Evolutionary conservation across 169 alveolate species (phyloP), one percentile per base, ranked within the genome.

Genomic region (Cryptosporidium muris): DNA sequence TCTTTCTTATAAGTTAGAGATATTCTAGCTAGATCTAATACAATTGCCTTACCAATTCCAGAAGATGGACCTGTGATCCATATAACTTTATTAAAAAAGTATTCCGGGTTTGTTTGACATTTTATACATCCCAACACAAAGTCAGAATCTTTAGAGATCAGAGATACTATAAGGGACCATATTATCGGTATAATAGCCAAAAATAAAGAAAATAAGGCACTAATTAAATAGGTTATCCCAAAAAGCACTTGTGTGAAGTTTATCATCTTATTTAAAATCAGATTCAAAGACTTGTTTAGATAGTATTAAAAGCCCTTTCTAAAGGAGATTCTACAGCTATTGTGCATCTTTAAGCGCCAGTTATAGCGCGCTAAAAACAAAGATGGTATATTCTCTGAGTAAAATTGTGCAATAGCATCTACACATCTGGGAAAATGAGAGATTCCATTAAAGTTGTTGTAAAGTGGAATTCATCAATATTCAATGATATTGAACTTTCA

Each of bases 401-500:
- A 63, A 63, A 74, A 3, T 2, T 16, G 0, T 16, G 16, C 38
- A 52, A 52, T 47, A 37, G 14, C 25, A 45, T 64, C 43, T 36
- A 52, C 34, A 52, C 64, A 53, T 48, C 14, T 37, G 43, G 12
- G 25, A 54, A n/a, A 2, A 48, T 34, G 42, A 74, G 54, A 68
- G 85, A 74, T 36, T 37, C 60, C 40, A 66, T 81, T 43, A 81
- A 65, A 53, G 91, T 90, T 14, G 82, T 81, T 63, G 64, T 90
- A 14, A 90, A 90, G 66, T 90, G 93, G 93, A 85, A 85, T 53
- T 66, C 68, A 58, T 56, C 63, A 14, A 54, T 54, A 6, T 68
- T 81, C 45, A 82, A 90, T 9, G 92, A 89, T 64, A 43, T 90
- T 7, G 93, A 90, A 11, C 51, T 89, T 40, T 88, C 53, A 25